Percentiles rank a stretch among this genome's conserved stretches.
Conservation (phyloP, 495 filamentous ascomycete genomes). For the Penicillium canescens region DNA sequence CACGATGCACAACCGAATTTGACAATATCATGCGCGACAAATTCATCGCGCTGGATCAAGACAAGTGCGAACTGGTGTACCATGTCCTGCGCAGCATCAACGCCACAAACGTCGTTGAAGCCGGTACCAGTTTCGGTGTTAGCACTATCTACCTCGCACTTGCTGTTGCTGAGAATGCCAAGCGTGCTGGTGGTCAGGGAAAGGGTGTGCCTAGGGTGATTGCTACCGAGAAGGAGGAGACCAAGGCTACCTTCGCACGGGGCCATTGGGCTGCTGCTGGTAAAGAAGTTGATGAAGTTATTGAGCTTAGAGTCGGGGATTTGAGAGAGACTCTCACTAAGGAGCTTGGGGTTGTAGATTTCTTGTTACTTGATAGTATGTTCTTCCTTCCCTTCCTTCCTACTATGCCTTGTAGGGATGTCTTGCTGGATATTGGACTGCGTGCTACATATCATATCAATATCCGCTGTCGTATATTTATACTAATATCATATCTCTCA, state of each 20-base stretch:
- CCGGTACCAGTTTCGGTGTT: conserved; percentile 59
- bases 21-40: conserved; percentile 47
- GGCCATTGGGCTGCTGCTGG: conserved; percentile 52
- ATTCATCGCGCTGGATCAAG: conserved; percentile 56
- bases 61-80: conserved; percentile 57
- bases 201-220: conserved; percentile 44
- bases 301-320: conserved; percentile 58
- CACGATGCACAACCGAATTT: conserved; percentile 18
- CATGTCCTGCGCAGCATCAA: conserved; percentile 43
- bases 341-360: conserved; percentile 48
- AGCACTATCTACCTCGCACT: conserved; percentile 61
- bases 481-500: conserved; percentile 12
- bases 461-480: neutral
- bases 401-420: too few species aligned
- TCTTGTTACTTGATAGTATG: conserved; percentile 59
- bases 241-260: conserved; percentile 46
- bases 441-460: neutral
- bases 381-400: neutral
- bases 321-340: conserved; percentile 49
- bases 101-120: conserved; percentile 54
- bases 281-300: conserved; percentile 37
- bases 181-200: conserved; percentile 4
- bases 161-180: conserved; percentile 43
- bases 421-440: too few species aligned
- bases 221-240: conserved; percentile 56